These are phyloP conservation scores for Lumnitzera racemosa DNA, from an alignment of 345 rosid genomes.

Conservation along the genomic window DNA sequence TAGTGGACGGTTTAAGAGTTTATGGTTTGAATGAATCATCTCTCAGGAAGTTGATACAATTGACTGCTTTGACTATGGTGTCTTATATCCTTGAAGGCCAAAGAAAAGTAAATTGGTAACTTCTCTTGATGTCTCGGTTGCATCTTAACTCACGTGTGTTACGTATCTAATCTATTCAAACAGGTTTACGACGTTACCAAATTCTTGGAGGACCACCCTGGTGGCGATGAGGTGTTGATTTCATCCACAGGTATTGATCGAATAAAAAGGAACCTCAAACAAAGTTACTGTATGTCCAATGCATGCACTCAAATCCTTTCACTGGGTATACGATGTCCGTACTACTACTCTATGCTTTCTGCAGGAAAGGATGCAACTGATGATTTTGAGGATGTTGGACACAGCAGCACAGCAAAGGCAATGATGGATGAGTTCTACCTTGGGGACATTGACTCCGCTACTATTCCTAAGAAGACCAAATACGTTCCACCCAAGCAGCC, in stretches of 20 bases:
- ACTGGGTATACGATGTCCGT: background rate
- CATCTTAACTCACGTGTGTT: background rate
- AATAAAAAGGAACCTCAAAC: background rate
- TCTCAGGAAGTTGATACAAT: too few relatives aligned
- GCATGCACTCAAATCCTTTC: background rate
- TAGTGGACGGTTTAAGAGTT: too few relatives aligned
- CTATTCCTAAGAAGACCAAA: conserved; percentile 40
- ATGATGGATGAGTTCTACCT: conserved; percentile 87
- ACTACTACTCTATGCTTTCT: background rate
- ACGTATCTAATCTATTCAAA: background rate
- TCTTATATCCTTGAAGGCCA: background rate
- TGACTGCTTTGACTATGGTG: background rate
- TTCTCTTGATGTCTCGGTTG: background rate
- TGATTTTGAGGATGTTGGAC: conserved; percentile 96
- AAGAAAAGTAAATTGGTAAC: background rate
- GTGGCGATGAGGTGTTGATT: conserved; percentile 70
- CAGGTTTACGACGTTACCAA: conserved; percentile 72
- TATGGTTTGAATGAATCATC: too few relatives aligned
- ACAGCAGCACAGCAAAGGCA: conserved; percentile 68
- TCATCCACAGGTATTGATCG: conserved; percentile 44
- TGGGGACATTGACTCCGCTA: conserved; percentile 60
- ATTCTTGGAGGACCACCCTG: conserved; percentile 78
- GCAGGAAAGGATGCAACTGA: conserved; percentile 96
- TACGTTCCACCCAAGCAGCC: conserved; percentile 68
- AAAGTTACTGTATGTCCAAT: too few relatives aligned